Conservation (phyloP, 2,329 filamentous ascomycete species). For the Apiospora koreana region DNA sequence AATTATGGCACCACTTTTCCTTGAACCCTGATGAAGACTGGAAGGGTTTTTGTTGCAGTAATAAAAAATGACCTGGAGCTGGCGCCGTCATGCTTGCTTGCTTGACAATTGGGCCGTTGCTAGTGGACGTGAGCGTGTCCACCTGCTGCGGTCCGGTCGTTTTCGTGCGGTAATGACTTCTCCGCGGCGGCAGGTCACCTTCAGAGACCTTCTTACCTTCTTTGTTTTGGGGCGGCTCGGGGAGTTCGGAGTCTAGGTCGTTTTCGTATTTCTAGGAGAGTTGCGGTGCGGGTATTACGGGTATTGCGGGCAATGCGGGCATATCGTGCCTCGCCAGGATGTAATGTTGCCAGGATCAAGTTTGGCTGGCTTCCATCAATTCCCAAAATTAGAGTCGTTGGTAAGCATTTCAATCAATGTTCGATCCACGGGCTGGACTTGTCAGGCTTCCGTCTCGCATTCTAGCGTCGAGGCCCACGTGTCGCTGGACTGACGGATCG, state of each 20-base stretch:
- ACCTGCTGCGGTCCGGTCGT: neutral
- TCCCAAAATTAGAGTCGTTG: too few species aligned
- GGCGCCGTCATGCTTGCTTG: neutral
- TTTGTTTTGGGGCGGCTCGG: neutral
- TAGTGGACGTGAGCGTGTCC: neutral
- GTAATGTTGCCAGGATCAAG: too few species aligned
- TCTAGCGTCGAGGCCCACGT: neutral
- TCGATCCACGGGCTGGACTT: neutral
- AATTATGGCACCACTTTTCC: neutral
- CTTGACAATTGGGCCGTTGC: neutral
- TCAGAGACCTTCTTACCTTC: too few species aligned
- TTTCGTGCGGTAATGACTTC: constrained; percentile 7
- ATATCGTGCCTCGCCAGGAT: too few species aligned
- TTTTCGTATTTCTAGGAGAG: neutral
- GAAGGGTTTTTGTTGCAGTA: neutral
- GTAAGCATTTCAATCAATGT: neutral
- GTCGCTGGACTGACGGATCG: neutral
- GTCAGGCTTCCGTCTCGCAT: neutral
- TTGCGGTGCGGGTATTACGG: too few species aligned
- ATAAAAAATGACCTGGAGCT: neutral
- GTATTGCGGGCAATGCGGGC: too few species aligned
- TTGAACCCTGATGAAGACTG: neutral
- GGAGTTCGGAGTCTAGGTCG: neutral
- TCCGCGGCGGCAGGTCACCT: neutral
- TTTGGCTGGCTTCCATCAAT: too few species aligned